phyloP scores from a whole-genome alignment of 345 rosid species.

The Heritiera littoralis region DNA sequence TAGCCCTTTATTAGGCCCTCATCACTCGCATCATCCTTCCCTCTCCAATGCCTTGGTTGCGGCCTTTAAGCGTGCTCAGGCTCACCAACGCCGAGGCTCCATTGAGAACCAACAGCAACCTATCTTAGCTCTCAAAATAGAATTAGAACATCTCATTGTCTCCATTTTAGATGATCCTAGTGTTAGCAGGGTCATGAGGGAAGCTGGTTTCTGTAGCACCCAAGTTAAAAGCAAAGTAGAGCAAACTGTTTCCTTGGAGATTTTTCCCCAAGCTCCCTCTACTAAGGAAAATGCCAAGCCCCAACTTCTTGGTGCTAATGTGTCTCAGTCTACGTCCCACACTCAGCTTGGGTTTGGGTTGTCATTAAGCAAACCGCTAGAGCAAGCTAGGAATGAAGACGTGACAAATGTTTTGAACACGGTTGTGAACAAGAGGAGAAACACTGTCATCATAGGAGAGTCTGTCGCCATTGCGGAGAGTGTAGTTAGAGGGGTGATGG shows the following conservation, averaged over 20 bases:
- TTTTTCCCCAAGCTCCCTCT: constrained; percentile 34
- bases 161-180: constrained; percentile 80
- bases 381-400: constrained; percentile 37
- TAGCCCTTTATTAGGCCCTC: constrained; percentile 53
- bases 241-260: constrained; percentile 56
- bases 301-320: constrained; percentile 21
- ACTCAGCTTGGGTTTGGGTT: constrained; percentile 21
- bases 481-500: constrained; percentile 50
- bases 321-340: constrained; percentile 33
- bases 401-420: constrained; percentile 44
- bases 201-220: constrained; percentile 77
- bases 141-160: constrained; percentile 58
- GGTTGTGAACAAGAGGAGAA: constrained; percentile 44
- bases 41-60: constrained; percentile 76
- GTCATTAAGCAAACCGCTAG: constrained; percentile 30
- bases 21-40: constrained; percentile 44
- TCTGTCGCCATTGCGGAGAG: constrained; percentile 41
- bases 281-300: constrained; percentile 33
- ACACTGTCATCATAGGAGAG: constrained; percentile 56
- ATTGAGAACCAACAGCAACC: constrained; percentile 80
- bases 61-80: constrained; percentile 77
- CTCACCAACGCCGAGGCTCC: constrained; percentile 78
- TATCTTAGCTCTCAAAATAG: constrained; percentile 67
- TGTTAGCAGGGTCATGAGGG: constrained; percentile 80
- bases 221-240: constrained; percentile 62